phyloP scores from a whole-genome alignment of 768 basidiomycete genomes.

The Lactifluus piperatus region DNA sequence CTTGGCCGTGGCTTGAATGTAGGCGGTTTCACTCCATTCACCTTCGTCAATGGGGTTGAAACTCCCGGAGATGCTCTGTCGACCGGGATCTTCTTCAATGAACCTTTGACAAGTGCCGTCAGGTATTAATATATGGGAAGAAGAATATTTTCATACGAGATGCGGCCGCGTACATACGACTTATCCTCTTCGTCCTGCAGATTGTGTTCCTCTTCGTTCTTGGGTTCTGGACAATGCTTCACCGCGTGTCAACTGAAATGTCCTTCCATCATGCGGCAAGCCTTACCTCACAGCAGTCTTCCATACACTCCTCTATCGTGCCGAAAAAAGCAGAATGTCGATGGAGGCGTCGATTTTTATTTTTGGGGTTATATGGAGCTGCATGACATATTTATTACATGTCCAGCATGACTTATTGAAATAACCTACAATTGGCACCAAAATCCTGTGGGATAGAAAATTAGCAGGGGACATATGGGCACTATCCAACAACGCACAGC shows the following conservation, averaged over 20 bases:
- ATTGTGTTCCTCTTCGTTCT: slow-evolving; percentile 45
- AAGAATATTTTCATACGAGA: background rate
- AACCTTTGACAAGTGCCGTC: slow-evolving; percentile 31
- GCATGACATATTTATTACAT: background rate
- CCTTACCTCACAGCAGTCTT: slow-evolving; percentile 53
- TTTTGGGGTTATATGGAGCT: slow-evolving; percentile 58
- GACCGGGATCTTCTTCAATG: slow-evolving; percentile 51
- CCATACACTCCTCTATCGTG: slow-evolving; percentile 44
- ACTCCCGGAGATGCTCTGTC: slow-evolving; percentile 51
- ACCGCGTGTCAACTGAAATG: background rate
- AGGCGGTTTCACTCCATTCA: slow-evolving; percentile 57
- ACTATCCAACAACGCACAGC: slow-evolving; percentile 32
- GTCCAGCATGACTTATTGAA: background rate
- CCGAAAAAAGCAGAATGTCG: slow-evolving; percentile 60
- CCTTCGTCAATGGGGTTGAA: slow-evolving; percentile 61
- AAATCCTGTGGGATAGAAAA: slow-evolving; percentile 35
- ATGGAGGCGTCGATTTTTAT: slow-evolving; percentile 49
- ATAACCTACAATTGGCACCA: slow-evolving; percentile 43
- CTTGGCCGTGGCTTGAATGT: slow-evolving; percentile 44
- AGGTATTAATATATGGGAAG: background rate
- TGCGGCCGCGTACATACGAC: slow-evolving; percentile 37
- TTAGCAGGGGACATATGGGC: slow-evolving; percentile 10
- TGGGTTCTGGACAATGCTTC: slow-evolving; percentile 46
- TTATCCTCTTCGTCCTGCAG: slow-evolving; percentile 47
- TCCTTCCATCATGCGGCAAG: background rate